phyloP scores from a whole-genome alignment of 2,329 filamentous ascomycete genomes.

The Fragosphaeria purpurea region DNA sequence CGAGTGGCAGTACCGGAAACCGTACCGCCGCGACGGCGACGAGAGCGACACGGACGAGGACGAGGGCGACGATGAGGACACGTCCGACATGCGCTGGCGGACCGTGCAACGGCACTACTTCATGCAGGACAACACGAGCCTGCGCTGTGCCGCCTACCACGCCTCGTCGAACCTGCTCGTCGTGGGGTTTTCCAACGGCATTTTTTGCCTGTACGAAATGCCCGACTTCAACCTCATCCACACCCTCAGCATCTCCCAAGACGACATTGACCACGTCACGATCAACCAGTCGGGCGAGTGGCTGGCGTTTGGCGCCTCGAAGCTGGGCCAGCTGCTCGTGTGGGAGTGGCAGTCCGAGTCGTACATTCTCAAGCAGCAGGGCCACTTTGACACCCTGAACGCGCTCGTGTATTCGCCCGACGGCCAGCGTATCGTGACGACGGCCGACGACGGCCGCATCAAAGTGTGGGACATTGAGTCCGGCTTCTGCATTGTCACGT shows the following conservation, averaged over 20 bases:
- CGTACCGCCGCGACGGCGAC: slow-evolving; percentile 29
- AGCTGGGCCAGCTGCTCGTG: slow-evolving; percentile 88
- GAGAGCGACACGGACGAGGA: slow-evolving; percentile 41
- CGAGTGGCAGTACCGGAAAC: slow-evolving; percentile 74
- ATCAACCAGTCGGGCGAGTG: slow-evolving; percentile 94
- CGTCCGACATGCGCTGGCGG: slow-evolving; percentile 69
- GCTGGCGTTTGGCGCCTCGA: slow-evolving; percentile 93
- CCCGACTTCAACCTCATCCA: slow-evolving; percentile 95
- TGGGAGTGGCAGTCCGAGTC: slow-evolving; percentile 99
- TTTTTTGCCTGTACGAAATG: slow-evolving; percentile 91
- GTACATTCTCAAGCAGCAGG: slow-evolving; percentile 96
- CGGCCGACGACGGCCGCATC: slow-evolving; percentile 93
- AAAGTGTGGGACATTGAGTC: slow-evolving; percentile 97
- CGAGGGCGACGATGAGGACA: slow-evolving; percentile 49
- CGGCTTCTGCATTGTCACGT: slow-evolving; percentile 95
- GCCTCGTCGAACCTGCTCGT: slow-evolving; percentile 83
- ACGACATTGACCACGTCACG: slow-evolving; percentile 88
- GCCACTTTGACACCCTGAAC: slow-evolving; percentile 94
- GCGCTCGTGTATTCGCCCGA: slow-evolving; percentile 87
- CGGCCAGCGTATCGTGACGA: slow-evolving; percentile 84
- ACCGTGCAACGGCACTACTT: slow-evolving; percentile 91
- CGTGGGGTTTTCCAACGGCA: slow-evolving; percentile 86
- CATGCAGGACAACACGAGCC: slow-evolving; percentile 76
- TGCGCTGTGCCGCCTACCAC: slow-evolving; percentile 88
- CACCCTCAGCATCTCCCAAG: slow-evolving; percentile 86